phyloP scores from a whole-genome alignment of 495 filamentous ascomycete species.

The Evansstolkia leycettana region DNA sequence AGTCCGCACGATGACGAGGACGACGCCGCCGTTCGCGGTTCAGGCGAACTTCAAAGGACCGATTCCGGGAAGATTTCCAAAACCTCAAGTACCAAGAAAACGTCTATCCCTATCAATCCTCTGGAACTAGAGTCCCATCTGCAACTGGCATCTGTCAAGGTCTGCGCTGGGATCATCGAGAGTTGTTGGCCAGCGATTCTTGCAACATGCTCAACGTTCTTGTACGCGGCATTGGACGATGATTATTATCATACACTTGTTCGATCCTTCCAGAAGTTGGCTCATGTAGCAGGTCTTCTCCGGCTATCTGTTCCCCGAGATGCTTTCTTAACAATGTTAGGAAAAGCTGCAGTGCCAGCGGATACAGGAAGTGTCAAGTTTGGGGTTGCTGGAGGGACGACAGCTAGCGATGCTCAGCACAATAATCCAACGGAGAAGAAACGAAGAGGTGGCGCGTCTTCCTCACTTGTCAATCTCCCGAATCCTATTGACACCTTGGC shows the following conservation, averaged over 20 bases:
- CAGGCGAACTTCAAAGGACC: conserved; percentile 26
- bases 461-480: conserved; percentile 1
- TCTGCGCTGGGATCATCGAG: conserved; percentile 71
- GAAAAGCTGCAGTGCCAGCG: conserved; percentile 80
- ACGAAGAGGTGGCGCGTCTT: conserved; percentile 15
- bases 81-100: conserved; percentile 37
- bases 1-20: conserved; percentile 21
- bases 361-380: conserved; percentile 42
- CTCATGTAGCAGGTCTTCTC: conserved; percentile 85
- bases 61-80: conserved; percentile 16
- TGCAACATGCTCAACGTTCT: conserved; percentile 85
- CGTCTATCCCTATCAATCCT: conserved; percentile 69
- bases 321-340: conserved; percentile 86
- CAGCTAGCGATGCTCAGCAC: conserved; percentile 17
- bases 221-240: conserved; percentile 84
- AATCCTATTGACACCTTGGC: conserved; percentile 12
- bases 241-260: conserved; percentile 90
- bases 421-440: conserved; percentile 26
- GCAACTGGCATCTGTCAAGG: conserved; percentile 53
- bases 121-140: conserved; percentile 59
- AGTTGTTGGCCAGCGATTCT: conserved; percentile 93
- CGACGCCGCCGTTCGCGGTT: conserved; percentile 24
- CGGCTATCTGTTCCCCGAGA: conserved; percentile 76
- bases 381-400: conserved; percentile 21
- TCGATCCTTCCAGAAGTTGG: conserved; percentile 89